A percentile compares a stretch with the other conserved stretches of the same genome.
Evolutionary conservation across 2,329 filamentous ascomycete genomes (phyloP).

Genomic region (Diplocarpon mali): DNA sequence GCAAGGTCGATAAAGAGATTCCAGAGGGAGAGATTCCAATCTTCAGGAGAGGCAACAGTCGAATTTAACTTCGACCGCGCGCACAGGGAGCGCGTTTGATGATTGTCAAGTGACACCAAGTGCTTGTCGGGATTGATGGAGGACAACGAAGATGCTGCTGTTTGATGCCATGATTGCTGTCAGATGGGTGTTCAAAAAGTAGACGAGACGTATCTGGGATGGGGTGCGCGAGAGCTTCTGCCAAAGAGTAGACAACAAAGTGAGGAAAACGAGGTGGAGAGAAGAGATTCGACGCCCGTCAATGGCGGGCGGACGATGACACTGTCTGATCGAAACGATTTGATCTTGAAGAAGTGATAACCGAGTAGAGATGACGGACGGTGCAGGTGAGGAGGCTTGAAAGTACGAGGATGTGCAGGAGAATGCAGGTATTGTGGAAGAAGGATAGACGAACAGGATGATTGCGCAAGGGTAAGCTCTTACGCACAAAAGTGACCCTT

Average conservation of each 20-base stretch:
- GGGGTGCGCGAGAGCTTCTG: slow-evolving; percentile 2
- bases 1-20: slow-evolving; percentile 1
- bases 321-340: slow-evolving; percentile 19
- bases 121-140: slow-evolving; percentile 19
- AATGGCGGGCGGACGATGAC: slow-evolving; percentile 15
- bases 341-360: slow-evolving; percentile 22
- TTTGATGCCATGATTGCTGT: slow-evolving; percentile 30
- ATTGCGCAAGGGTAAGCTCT: slow-evolving; percentile 16
- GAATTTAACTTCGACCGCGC: slow-evolving; percentile 13
- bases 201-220: slow-evolving; percentile 12
- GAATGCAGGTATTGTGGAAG: slow-evolving; percentile 15
- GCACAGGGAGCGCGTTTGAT: slow-evolving; percentile 14
- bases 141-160: slow-evolving; percentile 25
- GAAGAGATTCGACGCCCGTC: slow-evolving; percentile 13
- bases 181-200: slow-evolving; percentile 26
- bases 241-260: slow-evolving; percentile 2
- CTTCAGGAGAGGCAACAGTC: slow-evolving; percentile 10
- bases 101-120: slow-evolving; percentile 26
- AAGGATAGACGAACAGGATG: slow-evolving; percentile 28
- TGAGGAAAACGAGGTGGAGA: slow-evolving; percentile 16
- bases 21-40: background rate
- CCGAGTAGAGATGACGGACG: slow-evolving; percentile 8
- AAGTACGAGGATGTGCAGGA: slow-evolving; percentile 19
- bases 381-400: slow-evolving; percentile 14
- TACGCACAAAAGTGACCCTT: slow-evolving; percentile 14